Percentiles rank a stretch among this genome's conserved stretches.
phyloP scores from a whole-genome alignment of 805 yeast species.

The Yarrowia sp. region DNA sequence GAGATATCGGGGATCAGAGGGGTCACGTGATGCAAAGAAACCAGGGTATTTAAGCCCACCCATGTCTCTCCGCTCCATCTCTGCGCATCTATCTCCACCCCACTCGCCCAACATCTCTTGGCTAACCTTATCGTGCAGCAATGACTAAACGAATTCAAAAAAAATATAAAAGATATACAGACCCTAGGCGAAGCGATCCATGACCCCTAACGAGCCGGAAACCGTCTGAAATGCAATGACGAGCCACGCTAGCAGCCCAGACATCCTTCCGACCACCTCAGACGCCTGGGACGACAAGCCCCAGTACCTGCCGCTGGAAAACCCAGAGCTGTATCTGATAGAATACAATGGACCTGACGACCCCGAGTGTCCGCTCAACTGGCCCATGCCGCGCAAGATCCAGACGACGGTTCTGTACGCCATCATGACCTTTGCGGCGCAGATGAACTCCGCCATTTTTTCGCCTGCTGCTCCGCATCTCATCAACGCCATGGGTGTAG shows the following conservation, averaged over 20 bases:
- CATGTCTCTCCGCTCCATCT: too few species aligned
- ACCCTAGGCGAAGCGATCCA: too few species aligned
- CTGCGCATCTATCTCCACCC: neutral
- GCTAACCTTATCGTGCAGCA: constrained; percentile 13
- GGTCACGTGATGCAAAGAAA: neutral
- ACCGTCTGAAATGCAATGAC: neutral
- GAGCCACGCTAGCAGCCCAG: neutral
- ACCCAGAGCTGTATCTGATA: constrained; percentile 30
- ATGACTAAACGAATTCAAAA: neutral
- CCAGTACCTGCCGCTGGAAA: neutral
- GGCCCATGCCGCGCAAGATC: constrained; percentile 54
- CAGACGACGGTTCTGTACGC: constrained; percentile 54
- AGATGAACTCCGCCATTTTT: constrained; percentile 69
- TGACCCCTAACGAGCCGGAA: too few species aligned
- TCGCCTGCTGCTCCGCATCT: constrained; percentile 58
- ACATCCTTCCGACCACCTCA: neutral
- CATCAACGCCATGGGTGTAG: constrained; percentile 47
- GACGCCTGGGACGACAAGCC: neutral
- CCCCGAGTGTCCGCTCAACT: constrained; percentile 37
- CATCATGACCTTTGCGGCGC: constrained; percentile 55
- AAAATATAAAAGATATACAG: neutral
- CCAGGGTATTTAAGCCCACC: neutral
- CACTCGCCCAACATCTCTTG: constrained; percentile 1
- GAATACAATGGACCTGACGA: constrained; percentile 39
- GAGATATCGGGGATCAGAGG: too few species aligned